Percentiles rank a stretch among this genome's conserved stretches.
These are phyloP conservation scores for Escallonia herrerae DNA, from an alignment of 129 eudicot genomes.

Conservation along the genomic window DNA sequence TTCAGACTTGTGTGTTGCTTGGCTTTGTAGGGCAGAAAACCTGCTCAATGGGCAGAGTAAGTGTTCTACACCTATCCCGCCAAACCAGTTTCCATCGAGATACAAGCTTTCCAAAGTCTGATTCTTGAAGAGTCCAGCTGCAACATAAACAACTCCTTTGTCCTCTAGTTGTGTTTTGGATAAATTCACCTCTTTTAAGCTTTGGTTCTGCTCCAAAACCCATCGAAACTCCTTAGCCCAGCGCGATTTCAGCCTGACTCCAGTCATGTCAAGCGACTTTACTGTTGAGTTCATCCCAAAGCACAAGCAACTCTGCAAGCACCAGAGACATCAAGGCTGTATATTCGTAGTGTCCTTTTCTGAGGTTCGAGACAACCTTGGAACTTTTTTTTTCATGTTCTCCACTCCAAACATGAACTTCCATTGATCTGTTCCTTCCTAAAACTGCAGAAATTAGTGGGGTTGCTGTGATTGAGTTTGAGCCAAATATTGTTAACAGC, in stretches of 20 bases:
- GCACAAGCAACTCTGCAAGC: conserved; percentile 69
- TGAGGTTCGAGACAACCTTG: conserved; percentile 70
- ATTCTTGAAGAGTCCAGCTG: conserved; percentile 89
- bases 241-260: conserved; percentile 59
- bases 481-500: conserved; percentile 64
- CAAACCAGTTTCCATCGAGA: conserved; percentile 61
- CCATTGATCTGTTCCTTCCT: conserved; percentile 76
- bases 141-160: conserved; percentile 75
- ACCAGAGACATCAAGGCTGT: conserved; percentile 49
- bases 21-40: conserved; percentile 69
- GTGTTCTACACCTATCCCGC: conserved; percentile 73
- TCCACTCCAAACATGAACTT: conserved; percentile 75
- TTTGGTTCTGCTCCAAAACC: conserved; percentile 80
- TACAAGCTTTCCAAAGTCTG: conserved; percentile 40
- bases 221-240: conserved; percentile 90
- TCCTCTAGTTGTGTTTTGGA: conserved; percentile 62
- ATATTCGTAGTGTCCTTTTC: conserved; percentile 50
- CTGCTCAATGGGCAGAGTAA: conserved; percentile 78
- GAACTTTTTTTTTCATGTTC: conserved; percentile 31
- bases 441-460: conserved; percentile 80
- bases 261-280: conserved; percentile 64
- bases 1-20: conserved; percentile 63
- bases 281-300: conserved; percentile 71
- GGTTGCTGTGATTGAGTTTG: conserved; percentile 52
- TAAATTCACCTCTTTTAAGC: conserved; percentile 59